Evolutionary conservation across 768 basidiomycete genomes (phyloP).

Genomic region (Calocybe indica): DNA sequence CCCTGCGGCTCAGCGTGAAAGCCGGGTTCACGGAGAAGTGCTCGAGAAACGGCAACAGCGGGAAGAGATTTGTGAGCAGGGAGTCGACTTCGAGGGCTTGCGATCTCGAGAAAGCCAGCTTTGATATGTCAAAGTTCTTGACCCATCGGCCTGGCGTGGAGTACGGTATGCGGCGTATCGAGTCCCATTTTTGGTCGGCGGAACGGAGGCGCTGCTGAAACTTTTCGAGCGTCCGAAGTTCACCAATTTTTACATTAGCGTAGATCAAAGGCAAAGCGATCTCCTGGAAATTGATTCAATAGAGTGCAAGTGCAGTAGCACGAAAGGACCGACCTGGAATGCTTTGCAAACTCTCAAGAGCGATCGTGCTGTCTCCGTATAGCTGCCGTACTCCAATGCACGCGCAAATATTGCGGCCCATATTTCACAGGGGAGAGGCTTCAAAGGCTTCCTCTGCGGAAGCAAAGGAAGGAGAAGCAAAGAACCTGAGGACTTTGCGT

Average conservation of each 20-base stretch:
- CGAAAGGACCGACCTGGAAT: constrained; percentile 33
- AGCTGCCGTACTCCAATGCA: constrained; percentile 20
- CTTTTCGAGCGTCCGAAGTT: constrained; percentile 40
- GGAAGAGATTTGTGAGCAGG: constrained; percentile 58
- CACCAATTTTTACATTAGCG: constrained; percentile 39
- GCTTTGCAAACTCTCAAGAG: constrained; percentile 36
- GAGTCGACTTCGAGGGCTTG: constrained; percentile 53
- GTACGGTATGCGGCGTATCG: constrained; percentile 79
- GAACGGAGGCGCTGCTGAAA: constrained; percentile 52
- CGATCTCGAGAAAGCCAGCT: constrained; percentile 31
- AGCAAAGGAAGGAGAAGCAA: constrained; percentile 67
- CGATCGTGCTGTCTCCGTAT: constrained; percentile 23
- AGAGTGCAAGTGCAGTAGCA: background rate
- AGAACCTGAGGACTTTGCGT: constrained; percentile 50
- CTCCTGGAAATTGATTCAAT: constrained; percentile 34
- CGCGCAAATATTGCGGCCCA: constrained; percentile 60
- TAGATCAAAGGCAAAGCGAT: constrained; percentile 65
- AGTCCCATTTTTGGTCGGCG: constrained; percentile 82
- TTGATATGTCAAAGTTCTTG: constrained; percentile 65
- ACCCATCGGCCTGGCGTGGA: constrained; percentile 90
- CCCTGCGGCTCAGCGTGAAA: constrained; percentile 56
- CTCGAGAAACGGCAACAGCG: constrained; percentile 60
- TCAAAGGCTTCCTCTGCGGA: constrained; percentile 43
- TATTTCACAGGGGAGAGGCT: constrained; percentile 61
- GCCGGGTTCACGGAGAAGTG: constrained; percentile 48